These are phyloP conservation scores for Chernovozyma aurita DNA, from an alignment of 1,139 yeast genomes.

Conservation along the genomic window DNA sequence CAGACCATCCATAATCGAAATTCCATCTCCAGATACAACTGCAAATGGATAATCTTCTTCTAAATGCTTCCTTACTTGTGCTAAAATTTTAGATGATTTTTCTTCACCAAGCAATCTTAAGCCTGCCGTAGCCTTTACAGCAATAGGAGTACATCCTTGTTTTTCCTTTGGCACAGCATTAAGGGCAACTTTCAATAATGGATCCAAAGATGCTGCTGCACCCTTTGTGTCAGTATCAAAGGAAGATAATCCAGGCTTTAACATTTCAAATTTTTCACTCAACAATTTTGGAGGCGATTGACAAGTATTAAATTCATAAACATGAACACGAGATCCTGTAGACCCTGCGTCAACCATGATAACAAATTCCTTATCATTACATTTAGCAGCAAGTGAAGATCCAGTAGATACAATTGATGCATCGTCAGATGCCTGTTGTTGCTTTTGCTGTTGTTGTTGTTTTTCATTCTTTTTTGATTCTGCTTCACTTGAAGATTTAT, in stretches of 20 bases:
- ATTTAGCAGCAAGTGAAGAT: conserved; percentile 11
- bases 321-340: conserved; percentile 92
- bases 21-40: conserved; percentile 78
- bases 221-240: conserved; percentile 75
- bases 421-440: conserved; percentile 5
- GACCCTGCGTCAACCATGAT: conserved; percentile 97
- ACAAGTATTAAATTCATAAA: conserved; percentile 87
- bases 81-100: conserved; percentile 64
- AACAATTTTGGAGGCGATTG: conserved; percentile 73
- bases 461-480: conserved; percentile 7
- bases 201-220: conserved; percentile 86
- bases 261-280: conserved; percentile 79
- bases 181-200: conserved; percentile 70
- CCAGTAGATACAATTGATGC: conserved; percentile 3
- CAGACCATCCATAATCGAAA: conserved; percentile 89
- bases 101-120: conserved; percentile 78
- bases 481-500: conserved; percentile 15
- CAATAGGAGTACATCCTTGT: conserved; percentile 83
- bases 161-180: conserved; percentile 66
- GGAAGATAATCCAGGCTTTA: conserved; percentile 87
- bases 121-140: conserved; percentile 98
- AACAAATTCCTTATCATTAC: conserved; percentile 45
- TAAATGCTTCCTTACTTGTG: conserved; percentile 70
- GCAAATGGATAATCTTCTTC: conserved; percentile 85
- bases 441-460: conserved; percentile 6